Conservation (phyloP, 768 basidiomycete genomes). For the Zangia roseola region DNA sequence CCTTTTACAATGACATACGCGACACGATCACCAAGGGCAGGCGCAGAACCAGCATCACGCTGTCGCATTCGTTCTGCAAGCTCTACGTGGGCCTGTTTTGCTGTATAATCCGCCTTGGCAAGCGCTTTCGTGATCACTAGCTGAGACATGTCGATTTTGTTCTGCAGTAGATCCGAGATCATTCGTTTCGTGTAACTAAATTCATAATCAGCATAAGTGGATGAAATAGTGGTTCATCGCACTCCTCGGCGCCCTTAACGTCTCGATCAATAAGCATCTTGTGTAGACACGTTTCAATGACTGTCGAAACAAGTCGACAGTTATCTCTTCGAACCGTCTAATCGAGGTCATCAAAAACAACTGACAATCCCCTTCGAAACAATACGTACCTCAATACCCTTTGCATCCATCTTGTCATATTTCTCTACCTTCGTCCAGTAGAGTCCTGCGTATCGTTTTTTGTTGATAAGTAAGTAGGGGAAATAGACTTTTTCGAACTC, state of each 20-base stretch:
- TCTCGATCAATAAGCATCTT: constrained; percentile 97
- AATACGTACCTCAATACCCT: constrained; percentile 88
- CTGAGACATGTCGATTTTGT: constrained; percentile 98
- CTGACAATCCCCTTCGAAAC: neutral
- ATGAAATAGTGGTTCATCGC: constrained; percentile 24
- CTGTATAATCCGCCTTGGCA: constrained; percentile 89
- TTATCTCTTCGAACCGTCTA: constrained; percentile 98
- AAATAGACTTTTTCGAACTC: constrained; percentile 99
- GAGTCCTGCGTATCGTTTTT: constrained; percentile 97
- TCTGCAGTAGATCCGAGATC: constrained; percentile 92
- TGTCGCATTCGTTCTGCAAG: constrained; percentile 94
- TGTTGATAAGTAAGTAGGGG: constrained; percentile 96
- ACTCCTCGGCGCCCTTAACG: constrained; percentile 92
- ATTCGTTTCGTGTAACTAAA: constrained; percentile 87
- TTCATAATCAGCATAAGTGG: constrained; percentile 16
- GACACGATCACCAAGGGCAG: constrained; percentile 96
- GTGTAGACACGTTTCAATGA: constrained; percentile 96
- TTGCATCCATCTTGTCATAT: constrained; percentile 99
- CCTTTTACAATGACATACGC: constrained; percentile 99
- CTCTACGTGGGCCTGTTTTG: constrained; percentile 95
- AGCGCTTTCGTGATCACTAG: constrained; percentile 98
- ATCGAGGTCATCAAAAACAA: neutral
- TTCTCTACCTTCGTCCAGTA: constrained; percentile 97
- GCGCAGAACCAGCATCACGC: constrained; percentile 96
- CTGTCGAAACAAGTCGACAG: constrained; percentile 96